phyloP scores from a whole-genome alignment of 352 stramenopile species.

The Pythium phragmitis region DNA sequence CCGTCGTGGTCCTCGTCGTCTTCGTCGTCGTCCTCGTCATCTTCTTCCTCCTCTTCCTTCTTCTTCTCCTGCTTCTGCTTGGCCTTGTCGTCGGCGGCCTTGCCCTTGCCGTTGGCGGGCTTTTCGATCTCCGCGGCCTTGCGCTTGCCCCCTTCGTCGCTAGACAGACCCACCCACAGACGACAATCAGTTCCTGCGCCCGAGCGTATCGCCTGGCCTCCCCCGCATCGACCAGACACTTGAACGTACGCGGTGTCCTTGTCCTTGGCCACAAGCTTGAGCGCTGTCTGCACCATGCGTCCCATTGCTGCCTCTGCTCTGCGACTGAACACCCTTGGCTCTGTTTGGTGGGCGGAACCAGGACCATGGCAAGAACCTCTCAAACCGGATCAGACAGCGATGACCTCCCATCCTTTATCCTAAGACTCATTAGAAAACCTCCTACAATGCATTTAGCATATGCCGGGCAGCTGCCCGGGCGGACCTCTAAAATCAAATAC shows the following conservation, averaged over 20 bases:
- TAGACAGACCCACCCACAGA: conserved; percentile 2
- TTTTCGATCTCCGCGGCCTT: conserved; percentile 34
- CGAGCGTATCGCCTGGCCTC: not conserved
- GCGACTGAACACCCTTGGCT: conserved; percentile 14
- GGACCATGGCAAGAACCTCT: conserved; percentile 8
- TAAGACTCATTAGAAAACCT: conserved; percentile 2
- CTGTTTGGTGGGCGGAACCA: not conserved
- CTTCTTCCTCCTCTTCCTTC: conserved; percentile 48
- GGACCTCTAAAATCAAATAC: conserved; percentile 13
- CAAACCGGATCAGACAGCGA: conserved; percentile 1
- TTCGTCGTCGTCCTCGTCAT: conserved; percentile 49
- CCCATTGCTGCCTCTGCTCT: conserved; percentile 13
- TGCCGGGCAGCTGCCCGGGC: not conserved
- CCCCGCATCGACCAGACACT: not conserved
- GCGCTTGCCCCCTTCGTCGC: conserved; percentile 36
- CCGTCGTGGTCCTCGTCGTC: conserved; percentile 50
- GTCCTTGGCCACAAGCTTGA: conserved; percentile 20
- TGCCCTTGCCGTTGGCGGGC: conserved; percentile 37
- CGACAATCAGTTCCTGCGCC: not conserved
- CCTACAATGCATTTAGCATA: not conserved
- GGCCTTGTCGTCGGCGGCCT: conserved; percentile 29
- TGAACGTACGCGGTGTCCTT: conserved; percentile 20
- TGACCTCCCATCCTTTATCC: conserved; percentile 1
- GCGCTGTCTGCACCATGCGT: conserved; percentile 27
- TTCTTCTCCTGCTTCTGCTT: conserved; percentile 37